These are phyloP conservation scores for Calendula officinalis DNA, from an alignment of 129 eudicot species.

Conservation along the genomic window DNA sequence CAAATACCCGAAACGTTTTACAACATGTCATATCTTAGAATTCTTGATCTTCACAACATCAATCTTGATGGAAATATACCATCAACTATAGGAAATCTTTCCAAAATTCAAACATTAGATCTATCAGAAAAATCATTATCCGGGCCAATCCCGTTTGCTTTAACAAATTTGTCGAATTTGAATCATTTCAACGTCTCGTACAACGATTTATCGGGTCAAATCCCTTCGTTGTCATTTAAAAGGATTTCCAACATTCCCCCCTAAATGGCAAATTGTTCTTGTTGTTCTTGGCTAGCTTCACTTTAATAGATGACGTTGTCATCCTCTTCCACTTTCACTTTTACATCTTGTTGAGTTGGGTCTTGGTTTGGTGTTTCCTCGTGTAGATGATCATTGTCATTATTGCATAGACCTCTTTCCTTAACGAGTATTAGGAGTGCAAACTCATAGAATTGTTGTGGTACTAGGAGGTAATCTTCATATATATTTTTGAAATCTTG, in stretches of 20 bases:
- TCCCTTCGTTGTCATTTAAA: conserved; percentile 50
- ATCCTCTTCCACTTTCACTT: too few relatives aligned
- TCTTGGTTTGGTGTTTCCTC: too few relatives aligned
- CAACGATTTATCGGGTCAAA: conserved; percentile 64
- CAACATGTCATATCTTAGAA: conserved; percentile 75
- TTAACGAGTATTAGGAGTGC: too few relatives aligned
- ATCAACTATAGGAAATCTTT: conserved; percentile 58
- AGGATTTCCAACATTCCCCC: conserved; percentile 60
- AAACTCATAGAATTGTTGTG: too few relatives aligned
- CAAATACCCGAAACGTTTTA: conserved; percentile 67
- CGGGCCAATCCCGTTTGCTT: conserved; percentile 64
- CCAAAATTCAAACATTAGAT: conserved; percentile 60
- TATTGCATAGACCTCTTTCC: too few relatives aligned
- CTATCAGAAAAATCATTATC: conserved; percentile 66
- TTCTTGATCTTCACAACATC: conserved; percentile 81
- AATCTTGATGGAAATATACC: conserved; percentile 71
- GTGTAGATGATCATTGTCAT: too few relatives aligned
- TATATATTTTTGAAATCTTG: too few relatives aligned
- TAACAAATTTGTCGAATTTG: conserved; percentile 48
- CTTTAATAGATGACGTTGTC: too few relatives aligned
- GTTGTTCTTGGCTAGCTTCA: too few relatives aligned
- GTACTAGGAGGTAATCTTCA: too few relatives aligned
- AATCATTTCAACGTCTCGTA: conserved; percentile 73
- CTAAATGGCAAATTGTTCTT: too few relatives aligned
- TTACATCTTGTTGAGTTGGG: too few relatives aligned